Conservation (phyloP, 192 early-diverging fungal species). For the Coemansia reversa region DNA sequence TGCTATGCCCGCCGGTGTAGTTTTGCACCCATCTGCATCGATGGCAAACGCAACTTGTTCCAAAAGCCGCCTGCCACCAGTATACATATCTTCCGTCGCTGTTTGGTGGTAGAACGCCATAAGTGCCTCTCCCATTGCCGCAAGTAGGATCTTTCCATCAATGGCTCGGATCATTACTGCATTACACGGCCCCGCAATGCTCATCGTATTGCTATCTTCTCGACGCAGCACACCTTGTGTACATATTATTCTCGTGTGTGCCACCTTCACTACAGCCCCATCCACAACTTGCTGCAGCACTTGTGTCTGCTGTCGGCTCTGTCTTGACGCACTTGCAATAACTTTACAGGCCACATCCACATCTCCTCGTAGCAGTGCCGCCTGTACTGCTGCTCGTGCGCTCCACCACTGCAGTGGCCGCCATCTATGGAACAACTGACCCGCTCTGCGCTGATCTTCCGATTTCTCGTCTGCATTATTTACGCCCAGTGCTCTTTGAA, state of each 20-base stretch:
- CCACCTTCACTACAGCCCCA: background rate
- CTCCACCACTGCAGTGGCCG: conserved; percentile 48
- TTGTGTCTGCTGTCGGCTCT: conserved; percentile 5
- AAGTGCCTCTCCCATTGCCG: background rate
- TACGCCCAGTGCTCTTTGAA: conserved; percentile 8
- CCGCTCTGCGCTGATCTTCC: background rate
- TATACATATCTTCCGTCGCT: background rate
- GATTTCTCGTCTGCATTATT: background rate
- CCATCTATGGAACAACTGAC: background rate
- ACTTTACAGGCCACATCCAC: conserved; percentile 16
- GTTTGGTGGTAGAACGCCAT: background rate
- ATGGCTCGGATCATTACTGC: background rate
- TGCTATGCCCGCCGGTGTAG: background rate
- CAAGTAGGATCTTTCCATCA: background rate
- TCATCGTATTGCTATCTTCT: background rate
- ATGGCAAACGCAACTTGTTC: background rate
- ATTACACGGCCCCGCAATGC: background rate
- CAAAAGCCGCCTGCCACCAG: background rate
- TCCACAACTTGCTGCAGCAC: conserved; percentile 5
- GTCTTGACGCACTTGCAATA: background rate
- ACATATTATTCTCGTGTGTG: background rate
- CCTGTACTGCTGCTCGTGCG: conserved; percentile 22
- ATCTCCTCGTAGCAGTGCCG: conserved; percentile 36
- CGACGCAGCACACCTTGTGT: background rate
- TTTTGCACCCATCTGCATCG: background rate